Evolutionary conservation across 192 early-diverging fungal species (phyloP), one percentile per base, ranked within the genome.

Genomic region (Podila verticillata): DNA sequence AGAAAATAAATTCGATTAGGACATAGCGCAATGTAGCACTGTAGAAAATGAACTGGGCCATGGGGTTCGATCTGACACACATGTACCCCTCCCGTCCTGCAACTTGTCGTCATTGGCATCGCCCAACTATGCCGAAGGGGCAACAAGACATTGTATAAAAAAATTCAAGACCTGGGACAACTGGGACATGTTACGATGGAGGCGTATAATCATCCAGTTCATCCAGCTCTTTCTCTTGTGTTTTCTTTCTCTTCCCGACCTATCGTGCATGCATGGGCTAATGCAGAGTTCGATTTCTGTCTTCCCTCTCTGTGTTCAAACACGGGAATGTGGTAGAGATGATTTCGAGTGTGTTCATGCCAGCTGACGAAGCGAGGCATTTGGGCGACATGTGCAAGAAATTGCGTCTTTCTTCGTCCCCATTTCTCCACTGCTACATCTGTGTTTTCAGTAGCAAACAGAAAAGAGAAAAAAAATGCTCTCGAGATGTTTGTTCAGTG

Each of bases 391-490:
- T 54, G 20, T 54, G 51, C 51, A 2, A 24, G 9, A 1, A 2
- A 54, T 26, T 12, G 51, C 51, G 20, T 54, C 24, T 54, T 54
- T 5, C 1, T 54, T 54, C 24, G 4, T 54, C 17, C 51, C n/a
- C n/a, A n/a, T n/a, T 24, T 12, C 22, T 54, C 51, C 51, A 54
- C 51, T 54, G 51, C 51, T n/a, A 54, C 51, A 54, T 54, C 51
- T 54, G n/a, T 54, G 2, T 48, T 20, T 48, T 20, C 51, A 10
- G 10, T 24, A 54, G 20, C 51, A 12, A 54, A 54, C 0, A 54
- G 17, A 13, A 15, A 26, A 20, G 20, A n/a, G 22, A 26, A 24
- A n/a, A 24, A 24, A n/a, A 54, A 0, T 39, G 39, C 39, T 44
- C 39, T 44, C 36, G 0, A 44, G 39, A 44, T 44, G 39, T 17